Base-by-base conservation (phyloP, 106 monocot species). In the Dendrobium huoshanense region DNA sequence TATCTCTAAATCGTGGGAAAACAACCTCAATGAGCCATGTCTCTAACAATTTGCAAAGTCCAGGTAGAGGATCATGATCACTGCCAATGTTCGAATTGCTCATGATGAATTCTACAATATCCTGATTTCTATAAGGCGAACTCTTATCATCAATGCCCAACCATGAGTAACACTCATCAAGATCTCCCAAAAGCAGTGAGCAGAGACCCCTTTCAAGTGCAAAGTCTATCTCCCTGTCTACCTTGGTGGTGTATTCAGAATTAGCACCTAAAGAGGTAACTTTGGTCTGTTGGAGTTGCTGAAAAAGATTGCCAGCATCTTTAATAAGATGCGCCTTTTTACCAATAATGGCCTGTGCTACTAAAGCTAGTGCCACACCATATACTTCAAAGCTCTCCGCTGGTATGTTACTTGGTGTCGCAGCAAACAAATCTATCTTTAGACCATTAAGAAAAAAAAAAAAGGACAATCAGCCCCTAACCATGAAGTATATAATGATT, bases 381-480 rank as follows among this genome's bases (percentile, higher is more conserved):
- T 98, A 93, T 17, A 91, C 87, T 89, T 98, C 95, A 72, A 94
- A 98, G 55, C 86, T 83, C 80, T 98, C 98, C n/a, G 92, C 88
- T 4, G 87, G 91, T 78, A 98, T 88, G 72, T 89, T 91, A 73
- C 85, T 94, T 64, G 98, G 98, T 83, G 89, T 88, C 56, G 88
- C 79, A 77, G 84, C 79, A 88, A 89, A 93, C 74, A 95, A 81
- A 72, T 98, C 89, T 83, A 98, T 90, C 98, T 98, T 88, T 27
- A 79, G 55, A 80, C 45, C 55, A 79, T 37, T 51, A 67, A 87
- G 37, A 85, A 78, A 40, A 43, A n/a, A n/a, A n/a, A n/a, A 9
- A 16, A 11, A 75, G 5, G 5, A 47, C 11, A 75, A 45, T 75
- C 75, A 75, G 16, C 22, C 37, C 47, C 45, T 4, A 10, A 9